Conservation (phyloP, 371 early-diverging fungal species). For the Mortierella sp. region DNA sequence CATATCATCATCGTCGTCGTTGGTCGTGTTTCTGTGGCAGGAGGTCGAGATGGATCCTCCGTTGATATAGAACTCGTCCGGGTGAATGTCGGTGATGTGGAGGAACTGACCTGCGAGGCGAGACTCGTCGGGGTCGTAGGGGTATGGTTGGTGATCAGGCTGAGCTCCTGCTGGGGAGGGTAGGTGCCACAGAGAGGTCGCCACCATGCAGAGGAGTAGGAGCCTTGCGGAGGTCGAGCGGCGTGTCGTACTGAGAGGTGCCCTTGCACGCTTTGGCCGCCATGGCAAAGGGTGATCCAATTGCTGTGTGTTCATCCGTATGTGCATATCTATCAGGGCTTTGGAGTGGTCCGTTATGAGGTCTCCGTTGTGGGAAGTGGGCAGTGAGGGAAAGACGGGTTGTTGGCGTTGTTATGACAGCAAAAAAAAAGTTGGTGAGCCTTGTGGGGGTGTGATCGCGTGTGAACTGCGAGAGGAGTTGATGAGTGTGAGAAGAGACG, state of each 20-base stretch:
- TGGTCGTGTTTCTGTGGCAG: conserved; percentile 65
- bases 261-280: not conserved
- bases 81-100: conserved; percentile 85
- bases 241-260: not conserved
- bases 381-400: not conserved
- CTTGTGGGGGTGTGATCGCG: not conserved
- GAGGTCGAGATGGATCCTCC: conserved; percentile 68
- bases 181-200: conserved; percentile 18
- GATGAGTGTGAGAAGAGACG: not conserved
- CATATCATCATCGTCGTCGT: conserved; percentile 24
- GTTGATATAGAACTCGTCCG: conserved; percentile 65
- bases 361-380: not conserved
- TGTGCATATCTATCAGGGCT: not conserved
- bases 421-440: not conserved
- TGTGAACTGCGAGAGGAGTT: not conserved
- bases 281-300: not conserved
- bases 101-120: conserved; percentile 68
- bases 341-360: not conserved
- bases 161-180: conserved; percentile 13
- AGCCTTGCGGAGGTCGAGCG: conserved; percentile 11
- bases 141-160: not conserved
- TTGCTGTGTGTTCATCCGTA: not conserved
- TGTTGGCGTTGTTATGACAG: no score
- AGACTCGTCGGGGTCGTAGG: conserved; percentile 34
- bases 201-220: conserved; percentile 16